Evolutionary conservation across 495 filamentous ascomycete genomes (phyloP).

Genomic region (Podospora fimiseda): DNA sequence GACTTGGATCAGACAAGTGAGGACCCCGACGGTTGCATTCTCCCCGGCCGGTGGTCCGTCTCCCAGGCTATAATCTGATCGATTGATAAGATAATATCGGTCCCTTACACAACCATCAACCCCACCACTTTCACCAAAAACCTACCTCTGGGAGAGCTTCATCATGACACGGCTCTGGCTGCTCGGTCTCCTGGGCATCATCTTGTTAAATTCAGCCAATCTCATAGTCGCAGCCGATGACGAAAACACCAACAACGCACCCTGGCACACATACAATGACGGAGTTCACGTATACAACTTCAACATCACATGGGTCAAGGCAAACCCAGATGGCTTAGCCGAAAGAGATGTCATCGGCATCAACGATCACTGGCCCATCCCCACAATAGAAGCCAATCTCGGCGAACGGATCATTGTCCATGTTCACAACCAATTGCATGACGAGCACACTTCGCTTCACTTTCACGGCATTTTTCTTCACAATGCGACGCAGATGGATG

Average conservation of each 20-base stretch:
- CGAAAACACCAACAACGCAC: not conserved
- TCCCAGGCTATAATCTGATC: slow-evolving; percentile 14
- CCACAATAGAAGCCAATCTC: slow-evolving; percentile 58
- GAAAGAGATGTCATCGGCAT: slow-evolving; percentile 68
- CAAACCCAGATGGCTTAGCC: slow-evolving; percentile 70
- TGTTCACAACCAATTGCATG: slow-evolving; percentile 63
- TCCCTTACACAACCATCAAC: not conserved
- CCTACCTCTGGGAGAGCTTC: not conserved
- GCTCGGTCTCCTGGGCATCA: not conserved
- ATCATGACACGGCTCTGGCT: not conserved
- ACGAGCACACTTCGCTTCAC: slow-evolving; percentile 64
- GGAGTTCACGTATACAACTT: slow-evolving; percentile 71
- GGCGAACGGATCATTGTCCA: slow-evolving; percentile 69
- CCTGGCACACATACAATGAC: slow-evolving; percentile 20
- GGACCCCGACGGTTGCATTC: no score
- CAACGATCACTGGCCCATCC: slow-evolving; percentile 75
- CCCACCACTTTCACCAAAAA: not conserved
- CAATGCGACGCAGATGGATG: slow-evolving; percentile 68
- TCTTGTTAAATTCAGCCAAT: not conserved
- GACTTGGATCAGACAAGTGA: no score
- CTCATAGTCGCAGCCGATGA: not conserved
- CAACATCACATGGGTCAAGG: slow-evolving; percentile 71
- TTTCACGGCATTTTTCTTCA: slow-evolving; percentile 74
- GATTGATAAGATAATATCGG: slow-evolving; percentile 22
- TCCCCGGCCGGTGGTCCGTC: no score